Base-by-base conservation (phyloP, 495 filamentous ascomycete species). In the Hypoxylon fuscum region DNA sequence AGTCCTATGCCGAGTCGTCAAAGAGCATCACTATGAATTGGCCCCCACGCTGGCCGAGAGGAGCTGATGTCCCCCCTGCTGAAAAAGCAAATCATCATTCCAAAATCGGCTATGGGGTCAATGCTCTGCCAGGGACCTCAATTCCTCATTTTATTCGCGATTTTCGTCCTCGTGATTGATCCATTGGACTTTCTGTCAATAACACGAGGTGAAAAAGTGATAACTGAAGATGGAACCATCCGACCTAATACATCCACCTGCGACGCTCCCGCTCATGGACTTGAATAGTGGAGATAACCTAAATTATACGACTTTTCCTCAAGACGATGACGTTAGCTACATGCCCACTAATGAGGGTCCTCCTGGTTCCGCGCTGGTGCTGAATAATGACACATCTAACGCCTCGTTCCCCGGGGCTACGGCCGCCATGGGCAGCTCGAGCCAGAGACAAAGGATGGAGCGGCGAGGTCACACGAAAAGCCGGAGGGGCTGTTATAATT, bases 401-500 rank as follows among this genome's bases (percentile, higher is more conserved):
- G 40, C 54, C 17, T 43, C 50, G 21, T 48, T 61, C 10, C 42
- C 68, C 4, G 31, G 47, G 18, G 34, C 58, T 14, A 25, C 59
- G 0, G 10, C 34, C 4, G 31, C 57, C 12, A 55, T 29, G 21
- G 27, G 46, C 14, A 62, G 47, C 12, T 35, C 48, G 35, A 40
- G 14, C 25, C 60, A 56, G 12, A 75, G 59, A 48, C 72, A 68
- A 29, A 68, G 73, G 38, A 49, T 77, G n/a, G 77, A 81, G 66
- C 63, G 79, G 34, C 48, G 75, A 29, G 79, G 80, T 0, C 85
- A 88, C 54, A 87, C 80, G 1, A 89, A 89, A 68, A 86, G 83
- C 22, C 74, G 86, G 2, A 71, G 79, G n/a, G 86, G 85, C 1
- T 89, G 86, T 64, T 85, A 80, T 57, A 85, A 86, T 71, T 89